phyloP scores from a whole-genome alignment of 2,329 filamentous ascomycete genomes.

The Gliomastix tumulicola region DNA sequence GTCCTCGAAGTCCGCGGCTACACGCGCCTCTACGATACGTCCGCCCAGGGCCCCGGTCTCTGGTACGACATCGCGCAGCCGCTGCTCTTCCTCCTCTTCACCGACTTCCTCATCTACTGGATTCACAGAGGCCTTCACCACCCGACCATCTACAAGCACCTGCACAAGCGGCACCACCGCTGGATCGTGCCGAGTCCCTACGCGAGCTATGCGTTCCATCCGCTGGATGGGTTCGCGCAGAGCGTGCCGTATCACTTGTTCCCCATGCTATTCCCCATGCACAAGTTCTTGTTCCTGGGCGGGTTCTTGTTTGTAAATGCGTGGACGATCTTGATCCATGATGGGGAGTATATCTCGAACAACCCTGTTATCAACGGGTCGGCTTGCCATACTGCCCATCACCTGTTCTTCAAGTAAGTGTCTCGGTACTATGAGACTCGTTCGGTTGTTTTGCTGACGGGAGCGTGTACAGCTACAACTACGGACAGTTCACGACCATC shows the following conservation, averaged over 20 bases:
- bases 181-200: constrained; percentile 98
- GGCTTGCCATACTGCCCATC: constrained; percentile 78
- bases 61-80: constrained; percentile 81
- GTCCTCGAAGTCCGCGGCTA: constrained; percentile 76
- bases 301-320: constrained; percentile 92
- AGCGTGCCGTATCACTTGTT: constrained; percentile 89
- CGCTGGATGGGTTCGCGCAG: constrained; percentile 84
- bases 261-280: constrained; percentile 85
- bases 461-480: constrained; percentile 51
- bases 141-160: constrained; percentile 67
- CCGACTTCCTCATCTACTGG: constrained; percentile 86
- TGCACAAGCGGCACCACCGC: constrained; percentile 98
- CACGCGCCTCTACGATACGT: constrained; percentile 80
- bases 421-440: no score
- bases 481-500: constrained; percentile 69
- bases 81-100: constrained; percentile 81
- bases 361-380: constrained; percentile 90
- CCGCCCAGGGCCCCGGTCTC: constrained; percentile 64
- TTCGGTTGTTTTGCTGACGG: no score
- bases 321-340: constrained; percentile 95
- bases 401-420: constrained; percentile 42
- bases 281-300: constrained; percentile 80
- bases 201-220: constrained; percentile 91
- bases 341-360: constrained; percentile 90
- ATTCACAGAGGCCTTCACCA: constrained; percentile 84